These are phyloP conservation scores for Striga hermonthica DNA, from an alignment of 305 asterid genomes.

Conservation along the genomic window DNA sequence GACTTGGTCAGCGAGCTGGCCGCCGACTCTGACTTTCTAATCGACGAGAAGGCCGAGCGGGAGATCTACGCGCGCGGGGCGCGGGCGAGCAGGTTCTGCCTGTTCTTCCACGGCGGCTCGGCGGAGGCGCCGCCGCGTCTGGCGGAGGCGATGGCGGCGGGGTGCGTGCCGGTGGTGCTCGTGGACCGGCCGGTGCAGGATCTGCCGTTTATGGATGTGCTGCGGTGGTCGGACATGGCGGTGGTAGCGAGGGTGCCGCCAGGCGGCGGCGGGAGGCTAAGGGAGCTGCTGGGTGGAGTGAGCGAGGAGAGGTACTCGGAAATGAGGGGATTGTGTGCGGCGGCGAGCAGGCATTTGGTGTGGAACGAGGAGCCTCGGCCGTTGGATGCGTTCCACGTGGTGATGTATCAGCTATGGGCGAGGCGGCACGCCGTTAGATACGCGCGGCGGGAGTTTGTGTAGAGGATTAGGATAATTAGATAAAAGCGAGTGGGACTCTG, in stretches of 20 bases:
- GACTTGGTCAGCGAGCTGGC: slow-evolving; percentile 53
- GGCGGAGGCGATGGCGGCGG: slow-evolving; percentile 61
- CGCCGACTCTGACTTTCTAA: slow-evolving; percentile 42
- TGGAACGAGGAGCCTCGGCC: slow-evolving; percentile 74
- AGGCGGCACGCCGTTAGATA: slow-evolving; percentile 82
- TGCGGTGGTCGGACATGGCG: slow-evolving; percentile 69
- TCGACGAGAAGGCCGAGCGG: slow-evolving; percentile 45
- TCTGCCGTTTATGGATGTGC: slow-evolving; percentile 70
- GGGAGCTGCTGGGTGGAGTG: slow-evolving; percentile 47
- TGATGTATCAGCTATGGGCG: slow-evolving; percentile 83
- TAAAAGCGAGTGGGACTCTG: too few relatives aligned
- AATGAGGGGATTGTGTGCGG: slow-evolving; percentile 54
- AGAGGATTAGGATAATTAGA: not conserved
- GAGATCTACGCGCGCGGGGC: slow-evolving; percentile 29
- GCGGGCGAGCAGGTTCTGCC: slow-evolving; percentile 57
- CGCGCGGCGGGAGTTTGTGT: slow-evolving; percentile 47
- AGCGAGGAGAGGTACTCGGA: slow-evolving; percentile 43
- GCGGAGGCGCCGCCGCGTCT: slow-evolving; percentile 43
- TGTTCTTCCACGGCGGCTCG: slow-evolving; percentile 50
- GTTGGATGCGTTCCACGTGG: slow-evolving; percentile 78
- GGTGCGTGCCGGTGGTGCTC: slow-evolving; percentile 86
- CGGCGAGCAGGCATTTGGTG: slow-evolving; percentile 66
- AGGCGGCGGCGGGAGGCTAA: slow-evolving; percentile 63
- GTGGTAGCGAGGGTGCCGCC: slow-evolving; percentile 45
- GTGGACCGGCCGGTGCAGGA: slow-evolving; percentile 86